phyloP scores from a whole-genome alignment of 306 rosid species.

The Fagus crenata region DNA sequence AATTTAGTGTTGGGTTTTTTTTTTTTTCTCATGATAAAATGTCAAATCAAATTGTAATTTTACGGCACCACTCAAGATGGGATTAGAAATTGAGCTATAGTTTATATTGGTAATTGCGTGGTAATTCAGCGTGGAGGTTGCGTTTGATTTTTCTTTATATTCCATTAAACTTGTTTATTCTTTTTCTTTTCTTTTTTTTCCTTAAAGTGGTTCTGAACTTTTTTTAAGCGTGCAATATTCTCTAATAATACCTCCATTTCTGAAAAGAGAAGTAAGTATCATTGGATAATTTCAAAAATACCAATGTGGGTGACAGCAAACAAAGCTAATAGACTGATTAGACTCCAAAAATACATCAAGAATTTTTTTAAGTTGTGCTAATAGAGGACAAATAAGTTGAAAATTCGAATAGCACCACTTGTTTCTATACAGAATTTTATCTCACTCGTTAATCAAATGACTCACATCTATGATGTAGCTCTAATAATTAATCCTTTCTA shows the following conservation, averaged over 20 bases:
- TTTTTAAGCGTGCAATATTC: neutral
- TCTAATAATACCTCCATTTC: neutral
- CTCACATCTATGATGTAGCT: neutral
- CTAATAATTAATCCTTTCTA: neutral
- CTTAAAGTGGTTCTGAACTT: neutral
- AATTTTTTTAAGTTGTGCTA: too few relatives aligned
- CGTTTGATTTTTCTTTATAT: too few relatives aligned
- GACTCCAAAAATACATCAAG: neutral
- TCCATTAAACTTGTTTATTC: neutral
- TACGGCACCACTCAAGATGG: too few relatives aligned
- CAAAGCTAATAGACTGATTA: neutral
- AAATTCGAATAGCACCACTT: neutral
- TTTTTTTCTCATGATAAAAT: too few relatives aligned
- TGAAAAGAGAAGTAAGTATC: neutral
- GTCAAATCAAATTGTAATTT: too few relatives aligned
- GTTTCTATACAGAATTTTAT: neutral
- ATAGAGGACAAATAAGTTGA: too few relatives aligned
- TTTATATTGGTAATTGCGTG: too few relatives aligned
- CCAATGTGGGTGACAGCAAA: neutral
- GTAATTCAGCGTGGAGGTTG: too few relatives aligned
- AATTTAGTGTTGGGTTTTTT: too few relatives aligned
- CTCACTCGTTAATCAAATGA: neutral
- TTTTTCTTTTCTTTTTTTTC: neutral
- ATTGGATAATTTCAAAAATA: too few relatives aligned
- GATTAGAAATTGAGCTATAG: too few relatives aligned